Percentiles rank a stretch among this genome's conserved stretches.
phyloP scores from a whole-genome alignment of 2,329 filamentous ascomycete genomes.

The Cyanodermella asteris region DNA sequence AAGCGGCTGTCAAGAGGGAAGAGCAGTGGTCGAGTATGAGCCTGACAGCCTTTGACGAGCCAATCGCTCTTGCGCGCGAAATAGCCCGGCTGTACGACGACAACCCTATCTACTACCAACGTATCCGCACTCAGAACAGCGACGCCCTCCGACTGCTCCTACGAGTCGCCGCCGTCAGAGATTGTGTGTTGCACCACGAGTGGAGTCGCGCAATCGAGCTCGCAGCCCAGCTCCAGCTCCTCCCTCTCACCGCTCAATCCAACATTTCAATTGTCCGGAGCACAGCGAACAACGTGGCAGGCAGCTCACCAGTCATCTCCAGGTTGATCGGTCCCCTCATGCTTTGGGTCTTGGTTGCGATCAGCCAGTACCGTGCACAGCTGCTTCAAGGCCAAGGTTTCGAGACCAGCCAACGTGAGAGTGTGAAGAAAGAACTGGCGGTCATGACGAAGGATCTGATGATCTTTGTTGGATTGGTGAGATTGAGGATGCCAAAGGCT shows the following conservation, averaged over 20 bases:
- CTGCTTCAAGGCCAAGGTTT: conserved; percentile 50
- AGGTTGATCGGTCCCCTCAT: conserved; percentile 79
- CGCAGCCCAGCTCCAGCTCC: conserved; percentile 53
- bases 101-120: conserved; percentile 37
- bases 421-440: conserved; percentile 48
- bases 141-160: conserved; percentile 38
- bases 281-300: conserved; percentile 60
- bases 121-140: conserved; percentile 35
- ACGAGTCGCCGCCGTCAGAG: conserved; percentile 38
- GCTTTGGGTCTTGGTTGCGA: conserved; percentile 82
- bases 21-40: conserved; percentile 27
- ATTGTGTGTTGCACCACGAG: conserved; percentile 31
- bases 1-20: conserved; percentile 11
- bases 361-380: conserved; percentile 53
- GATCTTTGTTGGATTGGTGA: conserved; percentile 79
- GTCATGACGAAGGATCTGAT: conserved; percentile 75
- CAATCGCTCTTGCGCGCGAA: conserved; percentile 37
- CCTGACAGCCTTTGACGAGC: conserved; percentile 46
- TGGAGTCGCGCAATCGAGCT: conserved; percentile 46
- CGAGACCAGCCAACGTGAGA: conserved; percentile 33
- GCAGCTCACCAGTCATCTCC: conserved; percentile 57
- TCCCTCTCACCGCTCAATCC: conserved; percentile 54
- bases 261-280: conserved; percentile 60
- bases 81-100: conserved; percentile 40
- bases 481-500: conserved; percentile 69